Evolutionary conservation across 2,329 filamentous ascomycete genomes (phyloP).

Genomic region (Dactylonectria macrodidyma): DNA sequence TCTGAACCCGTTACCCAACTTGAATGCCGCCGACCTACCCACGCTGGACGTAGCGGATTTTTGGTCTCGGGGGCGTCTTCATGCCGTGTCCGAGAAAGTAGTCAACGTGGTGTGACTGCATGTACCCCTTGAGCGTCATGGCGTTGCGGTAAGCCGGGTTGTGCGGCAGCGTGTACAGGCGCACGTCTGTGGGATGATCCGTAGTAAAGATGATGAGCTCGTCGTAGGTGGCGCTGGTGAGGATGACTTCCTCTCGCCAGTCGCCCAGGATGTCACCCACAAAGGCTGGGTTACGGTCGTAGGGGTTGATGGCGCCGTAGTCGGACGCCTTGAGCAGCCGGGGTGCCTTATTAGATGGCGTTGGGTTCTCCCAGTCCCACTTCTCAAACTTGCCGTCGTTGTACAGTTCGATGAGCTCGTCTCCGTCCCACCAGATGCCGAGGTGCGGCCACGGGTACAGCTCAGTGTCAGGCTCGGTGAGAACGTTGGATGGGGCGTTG

Average conservation of each 20-base stretch:
- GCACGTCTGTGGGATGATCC: conserved; percentile 34
- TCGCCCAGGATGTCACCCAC: conserved; percentile 41
- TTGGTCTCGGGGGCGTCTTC: conserved; percentile 31
- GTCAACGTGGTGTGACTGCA: conserved; percentile 43
- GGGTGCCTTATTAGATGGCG: conserved; percentile 15
- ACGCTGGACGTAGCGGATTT: conserved; percentile 27
- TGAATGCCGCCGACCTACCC: too few species aligned
- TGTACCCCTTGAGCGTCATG: conserved; percentile 44
- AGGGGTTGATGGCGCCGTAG: conserved; percentile 16
- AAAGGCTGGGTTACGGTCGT: conserved; percentile 34
- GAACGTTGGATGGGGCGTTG: conserved; percentile 33
- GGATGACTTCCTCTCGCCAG: conserved; percentile 43
- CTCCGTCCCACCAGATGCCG: conserved; percentile 36
- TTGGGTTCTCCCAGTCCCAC: conserved; percentile 34
- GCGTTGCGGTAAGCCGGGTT: conserved; percentile 46
- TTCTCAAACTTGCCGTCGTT: conserved; percentile 45
- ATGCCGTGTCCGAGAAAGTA: conserved; percentile 42
- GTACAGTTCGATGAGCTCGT: conserved; percentile 41
- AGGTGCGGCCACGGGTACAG: conserved; percentile 33
- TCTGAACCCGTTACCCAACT: too few species aligned
- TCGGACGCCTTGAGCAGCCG: conserved; percentile 11
- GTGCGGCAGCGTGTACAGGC: conserved; percentile 44
- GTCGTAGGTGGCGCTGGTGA: conserved; percentile 32
- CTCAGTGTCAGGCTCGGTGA: conserved; percentile 14
- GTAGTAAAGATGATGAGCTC: conserved; percentile 44